phyloP scores from a whole-genome alignment of 208 protist species.

The Crithidia expoeki region DNA sequence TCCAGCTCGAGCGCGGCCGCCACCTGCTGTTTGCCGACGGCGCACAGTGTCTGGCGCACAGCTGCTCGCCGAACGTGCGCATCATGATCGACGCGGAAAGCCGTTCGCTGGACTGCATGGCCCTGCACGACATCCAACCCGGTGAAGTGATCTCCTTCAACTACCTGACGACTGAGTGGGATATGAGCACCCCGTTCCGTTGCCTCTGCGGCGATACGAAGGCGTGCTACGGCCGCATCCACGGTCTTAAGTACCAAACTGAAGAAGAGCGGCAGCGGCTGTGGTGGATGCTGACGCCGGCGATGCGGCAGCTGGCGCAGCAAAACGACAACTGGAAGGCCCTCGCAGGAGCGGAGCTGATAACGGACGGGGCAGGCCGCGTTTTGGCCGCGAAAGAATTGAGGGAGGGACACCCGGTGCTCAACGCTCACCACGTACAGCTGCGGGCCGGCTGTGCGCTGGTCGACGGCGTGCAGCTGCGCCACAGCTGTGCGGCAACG shows the following conservation, averaged over 20 bases:
- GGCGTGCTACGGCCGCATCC: conserved; percentile 70
- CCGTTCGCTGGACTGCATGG: conserved; percentile 66
- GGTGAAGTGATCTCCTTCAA: conserved; percentile 89
- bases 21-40: conserved; percentile 86
- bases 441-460: conserved; percentile 21
- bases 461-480: conserved; percentile 65
- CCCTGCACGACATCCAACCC: conserved; percentile 68
- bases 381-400: conserved; percentile 58
- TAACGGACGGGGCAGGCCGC: conserved; percentile 47
- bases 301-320: conserved; percentile 62
- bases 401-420: conserved; percentile 50
- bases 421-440: conserved; percentile 42
- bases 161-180: conserved; percentile 90
- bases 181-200: conserved; percentile 84
- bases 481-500: conserved; percentile 73
- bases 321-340: conserved; percentile 49
- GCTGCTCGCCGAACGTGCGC: conserved; percentile 83
- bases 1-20: conserved; percentile 59
- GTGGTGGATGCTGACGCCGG: conserved; percentile 73
- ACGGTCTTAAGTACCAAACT: conserved; percentile 71
- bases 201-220: conserved; percentile 61
- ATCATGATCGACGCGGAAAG: conserved; percentile 69
- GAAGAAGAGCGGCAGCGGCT: conserved; percentile 60
- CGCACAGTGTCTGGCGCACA: conserved; percentile 89
- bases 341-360: conserved; percentile 53